phyloP scores from a whole-genome alignment of 352 stramenopile genomes.

The Phytophthora citricola region DNA sequence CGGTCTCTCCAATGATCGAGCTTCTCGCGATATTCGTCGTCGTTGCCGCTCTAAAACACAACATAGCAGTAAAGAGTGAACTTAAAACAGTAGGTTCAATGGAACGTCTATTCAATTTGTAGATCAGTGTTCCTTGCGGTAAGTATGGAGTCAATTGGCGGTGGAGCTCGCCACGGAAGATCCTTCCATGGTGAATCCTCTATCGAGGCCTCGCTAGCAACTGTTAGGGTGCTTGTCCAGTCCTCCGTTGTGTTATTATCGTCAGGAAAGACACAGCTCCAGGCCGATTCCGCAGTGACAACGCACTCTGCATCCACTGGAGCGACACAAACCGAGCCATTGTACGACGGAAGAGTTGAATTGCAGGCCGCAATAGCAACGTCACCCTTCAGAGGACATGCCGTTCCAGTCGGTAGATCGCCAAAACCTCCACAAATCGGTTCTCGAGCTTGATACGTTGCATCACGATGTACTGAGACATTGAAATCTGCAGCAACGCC shows the following conservation, averaged over 20 bases:
- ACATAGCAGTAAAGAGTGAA: too few species aligned
- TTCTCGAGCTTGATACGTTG: conserved; percentile 48
- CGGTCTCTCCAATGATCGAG: conserved; percentile 56
- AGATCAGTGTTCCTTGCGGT: neutral
- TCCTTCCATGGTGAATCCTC: conserved; percentile 26
- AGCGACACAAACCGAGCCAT: conserved; percentile 43
- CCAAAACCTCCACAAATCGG: conserved; percentile 53
- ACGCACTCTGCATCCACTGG: conserved; percentile 38
- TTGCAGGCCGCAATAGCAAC: conserved; percentile 44
- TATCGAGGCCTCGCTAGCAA: conserved; percentile 7
- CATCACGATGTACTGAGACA: conserved; percentile 37
- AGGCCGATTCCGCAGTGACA: conserved; percentile 33
- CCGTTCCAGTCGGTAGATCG: conserved; percentile 30
- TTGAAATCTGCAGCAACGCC: conserved; percentile 14
- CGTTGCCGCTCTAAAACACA: conserved; percentile 47
- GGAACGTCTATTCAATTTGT: too few species aligned
- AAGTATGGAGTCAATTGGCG: conserved; percentile 2
- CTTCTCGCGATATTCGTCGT: conserved; percentile 52
- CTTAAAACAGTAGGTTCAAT: conserved; percentile 1
- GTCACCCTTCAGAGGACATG: conserved; percentile 51
- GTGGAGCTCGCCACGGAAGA: conserved; percentile 34
- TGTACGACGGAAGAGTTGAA: conserved; percentile 43
- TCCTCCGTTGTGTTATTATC: conserved; percentile 1
- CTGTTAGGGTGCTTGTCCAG: conserved; percentile 12
- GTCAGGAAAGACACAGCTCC: conserved; percentile 39